Conservation (phyloP, 2,329 filamentous ascomycete genomes). For the Thielaviopsis punctulata region DNA sequence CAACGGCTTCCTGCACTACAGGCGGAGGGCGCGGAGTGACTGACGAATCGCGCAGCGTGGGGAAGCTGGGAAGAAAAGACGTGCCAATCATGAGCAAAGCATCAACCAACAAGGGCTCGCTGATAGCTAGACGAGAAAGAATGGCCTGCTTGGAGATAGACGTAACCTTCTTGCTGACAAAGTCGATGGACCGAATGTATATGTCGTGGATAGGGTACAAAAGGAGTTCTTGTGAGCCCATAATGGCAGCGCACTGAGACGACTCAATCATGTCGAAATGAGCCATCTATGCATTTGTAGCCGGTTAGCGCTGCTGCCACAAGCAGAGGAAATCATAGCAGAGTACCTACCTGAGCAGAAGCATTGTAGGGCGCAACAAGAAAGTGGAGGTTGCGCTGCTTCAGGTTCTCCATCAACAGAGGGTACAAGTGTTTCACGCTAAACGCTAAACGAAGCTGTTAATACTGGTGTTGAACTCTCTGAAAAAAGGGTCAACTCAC, state of each 20-base stretch:
- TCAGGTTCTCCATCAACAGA: slow-evolving; percentile 58
- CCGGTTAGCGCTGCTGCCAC: neutral
- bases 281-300: slow-evolving; percentile 40
- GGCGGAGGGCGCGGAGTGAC: slow-evolving; percentile 37
- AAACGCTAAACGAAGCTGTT: slow-evolving; percentile 33
- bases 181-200: slow-evolving; percentile 50
- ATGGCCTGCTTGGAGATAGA: slow-evolving; percentile 50
- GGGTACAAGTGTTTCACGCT: slow-evolving; percentile 56
- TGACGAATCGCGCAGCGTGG: slow-evolving; percentile 47
- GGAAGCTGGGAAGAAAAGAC: slow-evolving; percentile 62
- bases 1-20: slow-evolving; percentile 59
- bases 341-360: slow-evolving; percentile 53
- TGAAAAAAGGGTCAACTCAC: slow-evolving; percentile 27
- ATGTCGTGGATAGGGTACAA: slow-evolving; percentile 69
- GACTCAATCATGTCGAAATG: slow-evolving; percentile 55
- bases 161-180: slow-evolving; percentile 47
- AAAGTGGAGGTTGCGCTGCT: slow-evolving; percentile 52
- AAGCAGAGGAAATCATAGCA: too few species aligned
- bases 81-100: slow-evolving; percentile 70
- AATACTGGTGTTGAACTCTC: neutral
- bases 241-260: slow-evolving; percentile 56
- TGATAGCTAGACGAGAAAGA: slow-evolving; percentile 44
- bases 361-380: slow-evolving; percentile 77
- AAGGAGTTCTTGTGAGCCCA: slow-evolving; percentile 70
- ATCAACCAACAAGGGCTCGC: slow-evolving; percentile 63